These are phyloP conservation scores for Cyberlindnera samutprakarnensis DNA, from an alignment of 805 yeast genomes.

Conservation along the genomic window DNA sequence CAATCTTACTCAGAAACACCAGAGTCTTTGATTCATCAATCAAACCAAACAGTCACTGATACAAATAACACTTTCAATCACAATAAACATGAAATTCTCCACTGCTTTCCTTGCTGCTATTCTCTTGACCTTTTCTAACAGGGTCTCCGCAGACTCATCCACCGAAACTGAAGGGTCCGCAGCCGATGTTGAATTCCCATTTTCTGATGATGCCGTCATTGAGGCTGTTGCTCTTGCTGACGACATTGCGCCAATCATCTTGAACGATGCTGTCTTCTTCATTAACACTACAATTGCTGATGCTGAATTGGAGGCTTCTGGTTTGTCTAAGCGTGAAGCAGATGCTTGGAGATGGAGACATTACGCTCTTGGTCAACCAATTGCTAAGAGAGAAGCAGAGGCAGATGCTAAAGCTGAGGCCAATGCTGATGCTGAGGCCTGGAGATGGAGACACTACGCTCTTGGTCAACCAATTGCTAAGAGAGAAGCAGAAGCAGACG, in stretches of 20 bases:
- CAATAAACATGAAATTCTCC: constrained; percentile 10
- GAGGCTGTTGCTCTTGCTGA: constrained; percentile 19
- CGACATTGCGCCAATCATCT: constrained; percentile 18
- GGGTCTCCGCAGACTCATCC: constrained; percentile 7
- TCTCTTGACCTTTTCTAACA: constrained; percentile 7
- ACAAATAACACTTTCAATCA: background rate
- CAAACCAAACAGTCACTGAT: constrained; percentile 1
- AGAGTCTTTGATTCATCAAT: background rate
- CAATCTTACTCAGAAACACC: too few relatives aligned
- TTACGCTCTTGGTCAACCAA: constrained; percentile 14
- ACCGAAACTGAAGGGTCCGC: constrained; percentile 8
- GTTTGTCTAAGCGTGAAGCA: constrained; percentile 16
- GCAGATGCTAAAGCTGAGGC: constrained; percentile 20
- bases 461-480: constrained; percentile 17
- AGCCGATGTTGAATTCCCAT: constrained; percentile 20
- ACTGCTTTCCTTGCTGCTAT: constrained; percentile 9
- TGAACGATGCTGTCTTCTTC: constrained; percentile 19
- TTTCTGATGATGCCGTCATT: constrained; percentile 20
- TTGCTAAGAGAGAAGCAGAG: constrained; percentile 15
- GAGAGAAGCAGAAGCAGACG: constrained; percentile 11
- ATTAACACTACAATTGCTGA: constrained; percentile 20
- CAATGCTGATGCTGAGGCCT: constrained; percentile 17
- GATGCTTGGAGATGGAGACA: constrained; percentile 18
- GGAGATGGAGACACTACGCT: constrained; percentile 13
- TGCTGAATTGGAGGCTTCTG: constrained; percentile 10